Percentiles rank a stretch among this genome's conserved stretches.
Conservation (phyloP, 306 rosid species). For the Malus sieversii region DNA sequence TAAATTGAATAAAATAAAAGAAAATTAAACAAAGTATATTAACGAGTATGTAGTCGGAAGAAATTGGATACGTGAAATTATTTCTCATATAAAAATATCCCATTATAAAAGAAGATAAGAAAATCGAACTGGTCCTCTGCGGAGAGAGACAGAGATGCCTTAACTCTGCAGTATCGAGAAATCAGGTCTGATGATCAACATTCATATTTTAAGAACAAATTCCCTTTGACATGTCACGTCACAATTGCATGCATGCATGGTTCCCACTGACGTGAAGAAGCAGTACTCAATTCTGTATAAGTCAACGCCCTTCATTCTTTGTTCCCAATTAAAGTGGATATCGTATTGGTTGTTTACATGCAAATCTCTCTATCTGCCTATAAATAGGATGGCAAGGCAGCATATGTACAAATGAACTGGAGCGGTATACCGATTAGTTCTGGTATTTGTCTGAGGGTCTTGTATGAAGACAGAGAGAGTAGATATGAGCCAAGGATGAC, state of each 20-base stretch:
- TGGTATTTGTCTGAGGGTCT: background rate
- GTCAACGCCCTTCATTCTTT: background rate
- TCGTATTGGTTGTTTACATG: background rate
- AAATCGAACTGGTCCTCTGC: background rate
- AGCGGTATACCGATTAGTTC: background rate
- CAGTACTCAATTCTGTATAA: background rate
- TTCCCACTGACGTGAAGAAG: background rate
- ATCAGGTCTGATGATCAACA: background rate
- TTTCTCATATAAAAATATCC: too few relatives aligned
- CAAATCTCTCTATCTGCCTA: background rate
- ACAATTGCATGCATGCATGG: background rate
- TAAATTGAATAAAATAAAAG: too few relatives aligned
- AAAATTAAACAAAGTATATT: too few relatives aligned
- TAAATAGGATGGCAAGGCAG: background rate
- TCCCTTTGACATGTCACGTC: background rate
- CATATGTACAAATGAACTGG: background rate
- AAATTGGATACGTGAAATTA: too few relatives aligned
- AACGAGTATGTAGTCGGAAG: too few relatives aligned
- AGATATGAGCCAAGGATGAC: constrained; percentile 46
- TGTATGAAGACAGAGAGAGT: constrained; percentile 27
- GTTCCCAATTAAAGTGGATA: background rate
- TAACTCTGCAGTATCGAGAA: background rate
- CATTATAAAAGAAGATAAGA: background rate
- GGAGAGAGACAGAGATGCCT: background rate
- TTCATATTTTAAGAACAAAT: background rate